Evolutionary conservation across 192 early-diverging fungal genomes (phyloP).

Genomic region (Podila clonocystis): DNA sequence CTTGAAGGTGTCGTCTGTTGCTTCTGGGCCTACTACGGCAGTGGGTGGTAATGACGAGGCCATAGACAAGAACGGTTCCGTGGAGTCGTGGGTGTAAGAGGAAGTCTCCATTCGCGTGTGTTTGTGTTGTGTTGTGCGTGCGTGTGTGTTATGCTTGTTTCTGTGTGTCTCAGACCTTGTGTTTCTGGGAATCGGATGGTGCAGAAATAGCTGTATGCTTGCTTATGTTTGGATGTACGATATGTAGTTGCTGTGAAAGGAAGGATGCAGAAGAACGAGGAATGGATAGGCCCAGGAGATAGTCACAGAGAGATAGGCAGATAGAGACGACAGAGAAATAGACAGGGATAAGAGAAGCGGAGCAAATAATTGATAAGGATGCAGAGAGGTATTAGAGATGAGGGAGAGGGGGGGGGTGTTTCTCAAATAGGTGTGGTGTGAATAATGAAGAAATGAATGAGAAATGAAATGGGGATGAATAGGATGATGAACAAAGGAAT

Average conservation of each 20-base stretch:
- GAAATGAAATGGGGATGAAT: slow-evolving; percentile 6
- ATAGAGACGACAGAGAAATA: neutral
- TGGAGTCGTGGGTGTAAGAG: too few species aligned
- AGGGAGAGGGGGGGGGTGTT: too few species aligned
- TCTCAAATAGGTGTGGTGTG: neutral
- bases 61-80: too few species aligned
- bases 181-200: too few species aligned
- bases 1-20: slow-evolving; percentile 8
- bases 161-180: neutral
- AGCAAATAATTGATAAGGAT: neutral
- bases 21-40: too few species aligned
- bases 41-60: too few species aligned
- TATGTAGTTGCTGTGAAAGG: neutral
- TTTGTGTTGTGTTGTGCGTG: neutral
- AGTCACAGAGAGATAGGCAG: neutral
- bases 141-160: neutral
- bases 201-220: too few species aligned
- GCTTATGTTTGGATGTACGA: too few species aligned
- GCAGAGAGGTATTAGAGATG: neutral
- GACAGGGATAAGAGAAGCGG: neutral
- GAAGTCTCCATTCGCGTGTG: too few species aligned
- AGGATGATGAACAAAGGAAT: slow-evolving; percentile 6
- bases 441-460: neutral
- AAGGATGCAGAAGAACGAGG: neutral
- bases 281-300: neutral